Conservation (phyloP, 2,329 filamentous ascomycete genomes). For the Botrytis squamosa region DNA sequence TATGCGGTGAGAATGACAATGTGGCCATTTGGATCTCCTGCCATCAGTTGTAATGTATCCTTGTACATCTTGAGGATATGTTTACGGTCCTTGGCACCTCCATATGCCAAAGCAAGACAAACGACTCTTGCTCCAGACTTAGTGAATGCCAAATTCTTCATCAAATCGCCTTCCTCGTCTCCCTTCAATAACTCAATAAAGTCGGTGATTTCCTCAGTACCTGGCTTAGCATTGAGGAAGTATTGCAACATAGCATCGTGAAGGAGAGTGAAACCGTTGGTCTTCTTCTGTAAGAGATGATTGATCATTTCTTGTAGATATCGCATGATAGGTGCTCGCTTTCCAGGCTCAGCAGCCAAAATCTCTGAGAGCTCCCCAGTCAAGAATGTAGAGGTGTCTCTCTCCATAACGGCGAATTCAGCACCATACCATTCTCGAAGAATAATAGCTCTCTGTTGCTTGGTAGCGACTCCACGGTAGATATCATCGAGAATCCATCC, state of each 20-base stretch:
- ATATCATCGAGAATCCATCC: conserved; percentile 98
- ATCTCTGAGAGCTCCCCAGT: conserved; percentile 69
- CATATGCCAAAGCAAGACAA: conserved; percentile 78
- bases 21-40: conserved; percentile 75
- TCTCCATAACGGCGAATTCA: conserved; percentile 81
- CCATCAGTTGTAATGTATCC: conserved; percentile 82
- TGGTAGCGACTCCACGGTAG: conserved; percentile 83
- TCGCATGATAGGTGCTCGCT: conserved; percentile 82
- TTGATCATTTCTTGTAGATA: conserved; percentile 86
- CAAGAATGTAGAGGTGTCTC: conserved; percentile 50
- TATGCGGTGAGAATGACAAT: conserved; percentile 80
- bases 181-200: conserved; percentile 90
- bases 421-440: conserved; percentile 95
- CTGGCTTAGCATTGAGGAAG: conserved; percentile 74
- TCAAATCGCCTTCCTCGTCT: conserved; percentile 83
- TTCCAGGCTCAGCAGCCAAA: conserved; percentile 74
- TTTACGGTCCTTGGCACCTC: conserved; percentile 89
- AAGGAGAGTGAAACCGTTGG: conserved; percentile 94
- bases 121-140: conserved; percentile 81
- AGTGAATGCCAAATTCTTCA: conserved; percentile 96
- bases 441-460: conserved; percentile 79
- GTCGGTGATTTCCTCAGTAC: conserved; percentile 78
- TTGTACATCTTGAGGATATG: conserved; percentile 85
- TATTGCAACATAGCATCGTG: conserved; percentile 99
- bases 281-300: conserved; percentile 90